Evolutionary conservation across 2,329 filamentous ascomycete genomes (phyloP), one percentile per base, ranked within the genome.

Genomic region (Ceratocystis albifundus): DNA sequence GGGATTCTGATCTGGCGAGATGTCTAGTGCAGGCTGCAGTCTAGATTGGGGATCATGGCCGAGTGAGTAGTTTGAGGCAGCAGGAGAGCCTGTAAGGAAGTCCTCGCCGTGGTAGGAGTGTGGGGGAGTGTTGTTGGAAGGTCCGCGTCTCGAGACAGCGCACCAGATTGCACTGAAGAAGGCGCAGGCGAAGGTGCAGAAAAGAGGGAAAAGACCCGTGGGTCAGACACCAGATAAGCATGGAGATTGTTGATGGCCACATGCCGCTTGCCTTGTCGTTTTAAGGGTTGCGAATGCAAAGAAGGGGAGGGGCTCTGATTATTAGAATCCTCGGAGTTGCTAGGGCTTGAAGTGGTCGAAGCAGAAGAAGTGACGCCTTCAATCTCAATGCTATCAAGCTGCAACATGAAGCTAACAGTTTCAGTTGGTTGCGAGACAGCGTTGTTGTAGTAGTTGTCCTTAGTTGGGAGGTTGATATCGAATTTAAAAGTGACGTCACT

Each of bases 141-240:
- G 41, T 79, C 77, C 20, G 25, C 25, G 17, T 59, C 30, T 59
- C 30, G 55, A 20, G 55, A 15, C 30, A 59, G 55, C 55, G 32
- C 20, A 5, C 25, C 30, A 59, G 55, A 59, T 30, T 59, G 55
- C 25, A 17, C 17, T 30, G 28, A 59, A 4, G 77, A 75, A 1
- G 86, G 84, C 1, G 85, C 87, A 12, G 75, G 70, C 3, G 77
- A 77, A 3, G 77, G 74, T 4, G 63, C 48, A 12, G 81, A 80
- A 48, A 87, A 74, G 8, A 79, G 80, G 3, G 84, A 82, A 67
- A 89, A 88, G 48, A 84, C 80, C 61, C 84, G 84, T 20, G 84
- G 83, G 70, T 89, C 86, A 2, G 86, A 87, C 50, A 89, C 84
- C 32, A 89, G 74, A 69, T 81, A 82, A 15, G 85, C 86, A 25